phyloP scores from a whole-genome alignment of 1,284 basidiomycete genomes.

The Coniferiporia weirii region DNA sequence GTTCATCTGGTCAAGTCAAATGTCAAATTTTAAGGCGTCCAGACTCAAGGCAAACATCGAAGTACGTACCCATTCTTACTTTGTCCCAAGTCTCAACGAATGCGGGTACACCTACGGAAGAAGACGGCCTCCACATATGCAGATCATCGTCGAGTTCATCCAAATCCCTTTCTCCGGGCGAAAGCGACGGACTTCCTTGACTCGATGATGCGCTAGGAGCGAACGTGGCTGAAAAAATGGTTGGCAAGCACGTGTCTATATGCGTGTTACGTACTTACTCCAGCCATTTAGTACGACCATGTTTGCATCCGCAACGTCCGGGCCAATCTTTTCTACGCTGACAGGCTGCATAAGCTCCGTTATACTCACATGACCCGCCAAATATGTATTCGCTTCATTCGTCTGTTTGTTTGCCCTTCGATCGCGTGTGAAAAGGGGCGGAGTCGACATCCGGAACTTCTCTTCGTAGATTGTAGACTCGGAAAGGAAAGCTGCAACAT shows the following conservation, averaged over 20 bases:
- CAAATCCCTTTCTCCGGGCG: slow-evolving; percentile 32
- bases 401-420: slow-evolving; percentile 21
- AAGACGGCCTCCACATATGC: slow-evolving; percentile 35
- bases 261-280: slow-evolving; percentile 35
- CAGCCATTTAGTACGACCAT: slow-evolving; percentile 55
- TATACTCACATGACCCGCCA: not conserved
- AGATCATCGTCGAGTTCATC: slow-evolving; percentile 32
- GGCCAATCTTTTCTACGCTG: slow-evolving; percentile 32
- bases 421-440: slow-evolving; percentile 45
- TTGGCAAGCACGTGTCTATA: not conserved
- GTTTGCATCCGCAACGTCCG: slow-evolving; percentile 39
- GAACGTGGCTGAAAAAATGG: slow-evolving; percentile 5
- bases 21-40: not conserved
- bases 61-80: slow-evolving; percentile 38
- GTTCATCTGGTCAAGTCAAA: not conserved
- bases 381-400: not conserved
- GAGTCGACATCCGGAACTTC: slow-evolving; percentile 16
- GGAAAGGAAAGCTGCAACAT: slow-evolving; percentile 27
- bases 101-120: slow-evolving; percentile 32
- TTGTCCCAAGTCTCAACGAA: slow-evolving; percentile 31
- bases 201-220: slow-evolving; percentile 21
- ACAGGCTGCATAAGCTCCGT: slow-evolving; percentile 1
- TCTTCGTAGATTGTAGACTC: slow-evolving; percentile 21
- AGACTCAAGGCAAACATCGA: not conserved
- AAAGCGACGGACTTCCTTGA: slow-evolving; percentile 31